Base-by-base conservation (phyloP, 192 early-diverging fungal genomes). In the Backusella macrospora region DNA sequence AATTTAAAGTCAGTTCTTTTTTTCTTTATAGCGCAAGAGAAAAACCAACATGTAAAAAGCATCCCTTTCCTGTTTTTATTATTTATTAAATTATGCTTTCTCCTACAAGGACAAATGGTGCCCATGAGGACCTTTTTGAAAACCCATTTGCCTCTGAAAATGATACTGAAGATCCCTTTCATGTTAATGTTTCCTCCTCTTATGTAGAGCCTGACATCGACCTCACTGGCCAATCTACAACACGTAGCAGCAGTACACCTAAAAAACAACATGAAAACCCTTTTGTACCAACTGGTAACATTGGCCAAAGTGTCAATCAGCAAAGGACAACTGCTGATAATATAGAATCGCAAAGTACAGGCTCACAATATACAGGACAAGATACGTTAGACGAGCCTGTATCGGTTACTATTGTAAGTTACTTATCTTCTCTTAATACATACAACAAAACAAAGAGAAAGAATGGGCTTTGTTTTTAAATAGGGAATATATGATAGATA, bases 331-430 rank as follows among this genome's bases (percentile, higher is more conserved):
- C 29, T 34, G 2, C 29, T 34, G 2, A 34, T 15, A 64, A 34
- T 43, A 52, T 6, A 6, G 6, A n/a, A 47, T 26, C 40, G 26
- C 73, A 48, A 7, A 65, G 74, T 42, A 65, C 64, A 37, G 23
- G 43, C 15, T 66, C 68, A 6, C 64, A 45, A 2, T 79, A 79
- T 48, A 74, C 70, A 5, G 75, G 75, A 1, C 70, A 75, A 62
- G 81, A 96, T 85, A 98, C 97, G n/a, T 85, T 98, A 15, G 97
- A 98, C 81, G 97, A 98, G 77, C 96, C 97, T 37, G 94, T 98
- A 7, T 88, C 90, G 63, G 91, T 89, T 23, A 98, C 97, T 52
- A 91, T 97, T 69, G 93, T 94, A 84, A 76, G 86, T 83, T 34
- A 34, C 16, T 21, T 34, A 34, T 34, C 29, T 34, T 34, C 29